Evolutionary conservation across 2,329 filamentous ascomycete species (phyloP).

Genomic region (Grosmannia penicillata): DNA sequence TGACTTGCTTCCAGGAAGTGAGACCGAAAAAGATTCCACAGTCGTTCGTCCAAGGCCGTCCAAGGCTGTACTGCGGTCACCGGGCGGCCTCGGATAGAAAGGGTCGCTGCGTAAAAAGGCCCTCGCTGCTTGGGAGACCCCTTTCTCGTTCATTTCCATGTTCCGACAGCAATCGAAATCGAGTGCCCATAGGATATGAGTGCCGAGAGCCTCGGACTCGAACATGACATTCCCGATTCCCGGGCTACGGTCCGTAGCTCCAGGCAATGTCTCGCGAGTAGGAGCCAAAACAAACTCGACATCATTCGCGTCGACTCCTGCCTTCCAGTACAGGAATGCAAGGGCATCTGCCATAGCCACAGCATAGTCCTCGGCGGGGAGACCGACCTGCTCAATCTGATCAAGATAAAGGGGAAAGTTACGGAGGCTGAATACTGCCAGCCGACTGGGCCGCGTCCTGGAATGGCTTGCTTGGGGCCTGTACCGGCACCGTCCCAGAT

Average conservation of each 20-base stretch:
- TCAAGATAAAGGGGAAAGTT: constrained; percentile 35
- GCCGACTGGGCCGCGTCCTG: background rate
- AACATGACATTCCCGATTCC: constrained; percentile 1
- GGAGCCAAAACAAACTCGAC: constrained; percentile 38
- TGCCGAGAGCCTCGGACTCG: constrained; percentile 12
- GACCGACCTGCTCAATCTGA: constrained; percentile 28
- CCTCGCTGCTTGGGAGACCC: constrained; percentile 24
- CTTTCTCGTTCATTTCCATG: constrained; percentile 21
- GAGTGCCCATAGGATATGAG: constrained; percentile 27
- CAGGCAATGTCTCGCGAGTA: constrained; percentile 1
- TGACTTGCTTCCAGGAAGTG: constrained; percentile 6
- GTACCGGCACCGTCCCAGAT: constrained; percentile 24
- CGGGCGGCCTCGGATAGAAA: constrained; percentile 28
- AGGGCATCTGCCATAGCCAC: constrained; percentile 31
- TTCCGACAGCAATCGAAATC: constrained; percentile 28
- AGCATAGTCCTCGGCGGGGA: constrained; percentile 22
- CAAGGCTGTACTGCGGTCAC: background rate
- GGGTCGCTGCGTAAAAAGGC: constrained; percentile 36
- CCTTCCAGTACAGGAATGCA: constrained; percentile 34
- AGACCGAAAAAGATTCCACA: constrained; percentile 14
- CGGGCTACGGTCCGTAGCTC: background rate
- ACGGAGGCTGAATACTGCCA: constrained; percentile 22
- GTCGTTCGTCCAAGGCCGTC: constrained; percentile 3
- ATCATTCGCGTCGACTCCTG: constrained; percentile 32
- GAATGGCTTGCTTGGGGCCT: background rate